Evolutionary conservation across 2,329 filamentous ascomycete genomes (phyloP).

Genomic region (Pyricularia grisea): DNA sequence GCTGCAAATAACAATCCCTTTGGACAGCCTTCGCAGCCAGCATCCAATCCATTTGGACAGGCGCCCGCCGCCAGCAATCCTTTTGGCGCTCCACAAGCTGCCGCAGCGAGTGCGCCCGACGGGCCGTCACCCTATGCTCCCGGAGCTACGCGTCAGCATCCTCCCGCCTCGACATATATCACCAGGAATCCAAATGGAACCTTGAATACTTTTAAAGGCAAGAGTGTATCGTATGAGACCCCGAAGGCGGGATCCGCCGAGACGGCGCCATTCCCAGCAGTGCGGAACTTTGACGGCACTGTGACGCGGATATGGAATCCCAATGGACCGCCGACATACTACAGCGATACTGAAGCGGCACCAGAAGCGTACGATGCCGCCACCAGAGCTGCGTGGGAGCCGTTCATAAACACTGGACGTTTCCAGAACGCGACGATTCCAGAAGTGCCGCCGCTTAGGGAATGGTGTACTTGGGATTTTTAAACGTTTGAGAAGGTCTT

Average conservation of each 20-base stretch:
- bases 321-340: constrained; percentile 55
- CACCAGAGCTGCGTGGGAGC: constrained; percentile 49
- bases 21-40: constrained; percentile 13
- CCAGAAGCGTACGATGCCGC: constrained; percentile 34
- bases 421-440: constrained; percentile 70
- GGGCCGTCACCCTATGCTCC: constrained; percentile 15
- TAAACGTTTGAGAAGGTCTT: constrained; percentile 24
- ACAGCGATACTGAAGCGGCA: constrained; percentile 52
- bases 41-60: constrained; percentile 8
- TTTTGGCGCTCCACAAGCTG: constrained; percentile 2
- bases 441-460: constrained; percentile 64
- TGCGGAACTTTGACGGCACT: constrained; percentile 40
- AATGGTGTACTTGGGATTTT: constrained; percentile 68
- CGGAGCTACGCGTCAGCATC: constrained; percentile 18
- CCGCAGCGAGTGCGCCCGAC: neutral
- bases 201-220: constrained; percentile 21
- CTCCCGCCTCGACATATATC: constrained; percentile 18
- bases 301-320: constrained; percentile 66
- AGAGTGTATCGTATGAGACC: constrained; percentile 24
- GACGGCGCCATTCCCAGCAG: constrained; percentile 28
- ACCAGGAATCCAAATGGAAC: constrained; percentile 12
- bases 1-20: constrained; percentile 14
- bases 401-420: constrained; percentile 52
- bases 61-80: neutral
- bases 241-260: constrained; percentile 29